Conservation (phyloP, 2,329 filamentous ascomycete species). For the Fusarium euwallaceae region DNA sequence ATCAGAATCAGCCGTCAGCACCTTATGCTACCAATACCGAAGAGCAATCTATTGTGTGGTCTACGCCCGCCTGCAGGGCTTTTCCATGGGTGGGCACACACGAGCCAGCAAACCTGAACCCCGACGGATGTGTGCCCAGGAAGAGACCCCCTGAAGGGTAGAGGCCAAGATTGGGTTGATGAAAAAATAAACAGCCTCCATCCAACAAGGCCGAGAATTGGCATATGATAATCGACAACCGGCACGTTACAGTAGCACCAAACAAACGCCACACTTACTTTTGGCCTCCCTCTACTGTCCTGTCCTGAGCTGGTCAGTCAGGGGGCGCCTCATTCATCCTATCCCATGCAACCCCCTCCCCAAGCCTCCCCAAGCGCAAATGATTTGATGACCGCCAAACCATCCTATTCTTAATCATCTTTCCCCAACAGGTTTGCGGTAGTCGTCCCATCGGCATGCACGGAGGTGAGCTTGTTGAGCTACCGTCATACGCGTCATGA, state of each 20-base stretch:
- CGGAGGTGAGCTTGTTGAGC: slow-evolving; percentile 19
- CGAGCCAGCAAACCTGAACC: not conserved
- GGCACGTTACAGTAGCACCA: slow-evolving; percentile 16
- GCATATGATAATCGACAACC: slow-evolving; percentile 4
- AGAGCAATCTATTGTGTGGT: not conserved
- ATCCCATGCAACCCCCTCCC: slow-evolving; percentile 17
- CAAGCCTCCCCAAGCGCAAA: not conserved
- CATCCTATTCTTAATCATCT: not conserved
- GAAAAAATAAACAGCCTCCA: not conserved
- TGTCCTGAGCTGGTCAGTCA: slow-evolving; percentile 9
- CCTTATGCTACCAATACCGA: slow-evolving; percentile 23
- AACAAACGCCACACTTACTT: slow-evolving; percentile 43
- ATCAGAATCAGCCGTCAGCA: slow-evolving; percentile 28
- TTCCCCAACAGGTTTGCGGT: slow-evolving; percentile 12
- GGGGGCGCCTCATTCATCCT: slow-evolving; percentile 4
- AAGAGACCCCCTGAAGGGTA: not conserved
- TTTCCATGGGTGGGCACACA: not conserved
- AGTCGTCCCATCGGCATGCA: slow-evolving; percentile 3
- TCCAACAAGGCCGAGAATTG: slow-evolving; percentile 1
- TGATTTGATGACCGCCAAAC: not conserved
- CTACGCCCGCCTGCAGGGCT: not conserved
- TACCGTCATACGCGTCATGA: slow-evolving; percentile 1
- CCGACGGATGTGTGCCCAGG: not conserved
- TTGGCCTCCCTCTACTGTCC: slow-evolving; percentile 10
- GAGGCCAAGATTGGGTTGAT: slow-evolving; percentile 10